A percentile compares a stretch with the other conserved stretches of the same genome.
Evolutionary conservation across 768 basidiomycete species (phyloP).

Genomic region (Xerocomellus amylosporus): DNA sequence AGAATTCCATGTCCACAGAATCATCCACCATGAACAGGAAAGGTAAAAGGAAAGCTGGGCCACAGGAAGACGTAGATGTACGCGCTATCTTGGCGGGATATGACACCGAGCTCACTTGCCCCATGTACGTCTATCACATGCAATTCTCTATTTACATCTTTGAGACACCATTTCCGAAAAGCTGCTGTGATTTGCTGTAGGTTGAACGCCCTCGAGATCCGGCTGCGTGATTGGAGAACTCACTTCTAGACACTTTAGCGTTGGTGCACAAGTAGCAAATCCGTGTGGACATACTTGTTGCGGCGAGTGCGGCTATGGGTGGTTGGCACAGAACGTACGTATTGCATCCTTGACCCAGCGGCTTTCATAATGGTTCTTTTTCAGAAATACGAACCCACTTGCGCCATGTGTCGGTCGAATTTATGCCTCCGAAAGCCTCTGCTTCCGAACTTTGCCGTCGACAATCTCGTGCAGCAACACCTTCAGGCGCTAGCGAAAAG

Average conservation of each 20-base stretch:
- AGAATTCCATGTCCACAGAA: conserved; percentile 6
- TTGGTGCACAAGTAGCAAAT: conserved; percentile 57
- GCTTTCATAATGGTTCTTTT: conserved; percentile 1
- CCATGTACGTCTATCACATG: conserved; percentile 54
- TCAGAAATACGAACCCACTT: conserved; percentile 45
- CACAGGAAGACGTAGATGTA: conserved; percentile 23
- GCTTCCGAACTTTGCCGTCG: conserved; percentile 63
- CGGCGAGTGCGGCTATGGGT: conserved; percentile 61
- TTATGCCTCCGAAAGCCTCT: conserved; percentile 44
- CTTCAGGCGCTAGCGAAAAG: conserved; percentile 45
- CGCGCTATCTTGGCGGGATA: conserved; percentile 42
- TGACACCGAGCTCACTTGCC: conserved; percentile 66
- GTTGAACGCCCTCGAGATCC: conserved; percentile 21
- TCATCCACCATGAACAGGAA: conserved; percentile 33
- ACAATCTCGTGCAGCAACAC: conserved; percentile 59
- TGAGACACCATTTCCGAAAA: conserved; percentile 33
- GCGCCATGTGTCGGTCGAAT: conserved; percentile 57
- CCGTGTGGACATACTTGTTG: conserved; percentile 77
- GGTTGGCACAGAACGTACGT: conserved; percentile 55
- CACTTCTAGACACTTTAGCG: conserved; percentile 38
- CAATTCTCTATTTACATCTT: background rate
- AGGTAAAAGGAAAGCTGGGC: conserved; percentile 42
- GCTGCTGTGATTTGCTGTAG: conserved; percentile 72
- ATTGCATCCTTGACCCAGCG: background rate
- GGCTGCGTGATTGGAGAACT: background rate